A percentile compares a stretch with the other conserved stretches of the same genome.
Evolutionary conservation across 2,329 filamentous ascomycete species (phyloP).

Genomic region (Fusarium algeriense): DNA sequence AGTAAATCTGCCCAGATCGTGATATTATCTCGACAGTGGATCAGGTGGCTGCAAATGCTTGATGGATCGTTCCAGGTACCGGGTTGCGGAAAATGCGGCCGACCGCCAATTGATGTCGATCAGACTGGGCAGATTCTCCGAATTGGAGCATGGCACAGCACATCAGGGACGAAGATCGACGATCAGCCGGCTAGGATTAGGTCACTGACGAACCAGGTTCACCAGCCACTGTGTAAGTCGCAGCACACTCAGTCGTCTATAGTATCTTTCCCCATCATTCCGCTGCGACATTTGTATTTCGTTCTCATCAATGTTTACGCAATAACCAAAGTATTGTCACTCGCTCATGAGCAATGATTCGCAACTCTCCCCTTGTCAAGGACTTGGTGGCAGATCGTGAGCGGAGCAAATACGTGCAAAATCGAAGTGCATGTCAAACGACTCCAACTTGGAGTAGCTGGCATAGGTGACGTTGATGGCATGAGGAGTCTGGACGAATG

Average conservation of each 20-base stretch:
- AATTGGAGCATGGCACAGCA: slow-evolving; percentile 9
- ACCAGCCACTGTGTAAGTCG: slow-evolving; percentile 13
- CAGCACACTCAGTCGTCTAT: neutral
- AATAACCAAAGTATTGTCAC: neutral
- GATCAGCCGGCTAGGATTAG: slow-evolving; percentile 6
- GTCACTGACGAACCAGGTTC: slow-evolving; percentile 10
- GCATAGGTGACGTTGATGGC: slow-evolving; percentile 24
- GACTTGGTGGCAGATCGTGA: neutral
- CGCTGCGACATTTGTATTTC: neutral
- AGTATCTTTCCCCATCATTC: neutral
- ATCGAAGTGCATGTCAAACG: slow-evolving; percentile 19
- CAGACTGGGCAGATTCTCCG: slow-evolving; percentile 20
- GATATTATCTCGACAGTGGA: slow-evolving; percentile 44
- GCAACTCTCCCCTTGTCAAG: neutral
- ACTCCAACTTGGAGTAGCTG: slow-evolving; percentile 3
- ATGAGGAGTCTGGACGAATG: slow-evolving; percentile 1
- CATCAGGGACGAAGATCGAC: slow-evolving; percentile 23
- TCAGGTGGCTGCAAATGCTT: slow-evolving; percentile 35
- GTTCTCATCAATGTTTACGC: neutral
- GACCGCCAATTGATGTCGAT: slow-evolving; percentile 9
- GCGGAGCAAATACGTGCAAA: slow-evolving; percentile 1
- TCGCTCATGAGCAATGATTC: neutral
- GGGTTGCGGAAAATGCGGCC: slow-evolving; percentile 26
- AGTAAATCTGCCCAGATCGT: slow-evolving; percentile 37
- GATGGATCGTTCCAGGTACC: slow-evolving; percentile 36